Conservation (phyloP, 106 monocot species). For the Alisma plantagoaquatica region DNA sequence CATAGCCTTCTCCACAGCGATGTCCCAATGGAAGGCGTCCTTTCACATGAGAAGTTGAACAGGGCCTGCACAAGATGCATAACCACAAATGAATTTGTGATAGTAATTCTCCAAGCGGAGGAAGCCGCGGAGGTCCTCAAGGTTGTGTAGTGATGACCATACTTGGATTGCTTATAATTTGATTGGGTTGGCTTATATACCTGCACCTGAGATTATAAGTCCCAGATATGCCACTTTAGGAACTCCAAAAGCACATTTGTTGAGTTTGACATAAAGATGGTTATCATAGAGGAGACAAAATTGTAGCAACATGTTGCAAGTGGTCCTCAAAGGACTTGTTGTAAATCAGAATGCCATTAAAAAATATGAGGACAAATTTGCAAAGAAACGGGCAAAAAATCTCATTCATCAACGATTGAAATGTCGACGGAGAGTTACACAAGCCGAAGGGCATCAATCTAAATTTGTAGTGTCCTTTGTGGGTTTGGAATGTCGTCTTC, state of each 20-base stretch:
- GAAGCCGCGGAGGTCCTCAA: neutral
- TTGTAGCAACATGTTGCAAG: neutral
- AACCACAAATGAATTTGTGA: neutral
- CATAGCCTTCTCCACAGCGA: neutral
- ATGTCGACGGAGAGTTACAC: neutral
- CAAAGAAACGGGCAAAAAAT: neutral
- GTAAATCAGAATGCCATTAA: neutral
- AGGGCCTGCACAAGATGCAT: neutral
- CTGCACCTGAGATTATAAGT: neutral
- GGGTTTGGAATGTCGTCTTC: constrained; percentile 1
- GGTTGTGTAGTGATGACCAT: neutral
- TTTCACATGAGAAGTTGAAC: neutral
- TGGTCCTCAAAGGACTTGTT: neutral
- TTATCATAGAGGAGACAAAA: neutral
- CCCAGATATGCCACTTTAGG: neutral
- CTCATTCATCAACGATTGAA: neutral
- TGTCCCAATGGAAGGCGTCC: neutral
- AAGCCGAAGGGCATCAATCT: constrained; percentile 2
- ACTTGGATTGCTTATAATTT: neutral
- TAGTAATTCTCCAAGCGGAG: neutral
- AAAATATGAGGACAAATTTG: constrained; percentile 3
- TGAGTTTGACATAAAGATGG: neutral
- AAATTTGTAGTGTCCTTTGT: constrained; percentile 7
- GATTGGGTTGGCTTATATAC: neutral
- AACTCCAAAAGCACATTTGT: neutral